Conservation (phyloP, 768 basidiomycete species). For the Leucocoprinus birnbaumii region DNA sequence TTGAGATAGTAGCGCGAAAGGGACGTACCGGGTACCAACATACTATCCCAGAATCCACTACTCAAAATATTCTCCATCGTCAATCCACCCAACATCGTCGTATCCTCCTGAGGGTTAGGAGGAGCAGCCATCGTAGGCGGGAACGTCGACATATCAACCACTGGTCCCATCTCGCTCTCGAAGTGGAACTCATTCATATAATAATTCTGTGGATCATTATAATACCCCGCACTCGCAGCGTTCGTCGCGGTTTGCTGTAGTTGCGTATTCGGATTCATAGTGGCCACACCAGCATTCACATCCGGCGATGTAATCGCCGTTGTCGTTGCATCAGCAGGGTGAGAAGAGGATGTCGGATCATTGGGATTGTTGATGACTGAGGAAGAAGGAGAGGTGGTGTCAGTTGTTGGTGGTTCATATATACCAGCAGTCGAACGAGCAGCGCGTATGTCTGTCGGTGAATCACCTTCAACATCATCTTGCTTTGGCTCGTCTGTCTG, state of each 20-base stretch:
- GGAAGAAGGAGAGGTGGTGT: not conserved
- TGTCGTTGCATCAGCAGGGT: not conserved
- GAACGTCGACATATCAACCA: constrained; percentile 78
- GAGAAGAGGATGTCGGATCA: not conserved
- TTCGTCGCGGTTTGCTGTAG: no score
- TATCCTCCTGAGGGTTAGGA: constrained; percentile 22
- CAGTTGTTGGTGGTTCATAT: not conserved
- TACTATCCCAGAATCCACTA: constrained; percentile 83
- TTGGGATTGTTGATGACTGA: not conserved
- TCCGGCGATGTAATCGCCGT: not conserved
- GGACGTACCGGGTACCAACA: constrained; percentile 77
- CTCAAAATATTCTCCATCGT: constrained; percentile 84
- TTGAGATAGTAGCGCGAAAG: not conserved
- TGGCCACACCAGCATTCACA: not conserved
- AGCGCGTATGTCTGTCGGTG: not conserved
- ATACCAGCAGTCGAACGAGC: not conserved
- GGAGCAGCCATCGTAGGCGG: constrained; percentile 75
- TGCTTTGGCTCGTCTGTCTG: constrained; percentile 17
- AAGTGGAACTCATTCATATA: constrained; percentile 61
- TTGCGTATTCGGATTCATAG: not conserved
- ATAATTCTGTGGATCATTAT: constrained; percentile 8
- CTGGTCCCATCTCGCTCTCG: constrained; percentile 83
- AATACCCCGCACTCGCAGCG: constrained; percentile 8
- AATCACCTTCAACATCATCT: constrained; percentile 6
- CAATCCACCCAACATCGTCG: constrained; percentile 36